Conservation (phyloP, 306 rosid genomes). For the Styphnolobium japonicum region DNA sequence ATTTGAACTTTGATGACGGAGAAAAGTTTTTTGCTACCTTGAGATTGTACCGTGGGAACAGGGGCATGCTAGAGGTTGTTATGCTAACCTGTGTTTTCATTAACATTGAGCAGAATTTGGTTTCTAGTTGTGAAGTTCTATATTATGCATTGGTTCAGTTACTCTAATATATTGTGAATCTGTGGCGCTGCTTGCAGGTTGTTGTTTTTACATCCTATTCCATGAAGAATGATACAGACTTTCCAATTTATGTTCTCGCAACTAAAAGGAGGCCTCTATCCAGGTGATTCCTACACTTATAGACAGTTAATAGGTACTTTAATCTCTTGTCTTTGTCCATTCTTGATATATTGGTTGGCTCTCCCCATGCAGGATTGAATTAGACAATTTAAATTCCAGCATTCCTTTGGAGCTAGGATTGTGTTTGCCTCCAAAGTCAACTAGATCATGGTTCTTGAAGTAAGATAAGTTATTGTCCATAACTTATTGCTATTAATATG, state of each 20-base stretch:
- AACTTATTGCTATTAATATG: background rate
- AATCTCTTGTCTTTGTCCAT: constrained; percentile 5
- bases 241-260: constrained; percentile 61
- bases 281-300: constrained; percentile 48
- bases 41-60: constrained; percentile 79
- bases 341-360: constrained; percentile 24
- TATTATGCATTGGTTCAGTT: constrained; percentile 1
- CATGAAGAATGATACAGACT: constrained; percentile 70
- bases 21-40: constrained; percentile 67
- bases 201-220: constrained; percentile 80
- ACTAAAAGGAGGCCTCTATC: constrained; percentile 59
- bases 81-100: constrained; percentile 24
- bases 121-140: constrained; percentile 19
- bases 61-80: constrained; percentile 83
- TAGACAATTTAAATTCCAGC: constrained; percentile 41
- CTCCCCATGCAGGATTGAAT: constrained; percentile 57
- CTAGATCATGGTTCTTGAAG: constrained; percentile 83
- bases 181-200: constrained; percentile 55
- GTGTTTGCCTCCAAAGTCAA: constrained; percentile 66
- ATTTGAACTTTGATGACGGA: constrained; percentile 73
- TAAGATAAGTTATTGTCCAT: constrained; percentile 44
- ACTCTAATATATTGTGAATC: constrained; percentile 25
- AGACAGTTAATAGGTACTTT: constrained; percentile 5
- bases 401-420: constrained; percentile 69
- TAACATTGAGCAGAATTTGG: background rate